Evolutionary conservation across 2,329 filamentous ascomycete species (phyloP).

Genomic region (Diaporthe helianthi): DNA sequence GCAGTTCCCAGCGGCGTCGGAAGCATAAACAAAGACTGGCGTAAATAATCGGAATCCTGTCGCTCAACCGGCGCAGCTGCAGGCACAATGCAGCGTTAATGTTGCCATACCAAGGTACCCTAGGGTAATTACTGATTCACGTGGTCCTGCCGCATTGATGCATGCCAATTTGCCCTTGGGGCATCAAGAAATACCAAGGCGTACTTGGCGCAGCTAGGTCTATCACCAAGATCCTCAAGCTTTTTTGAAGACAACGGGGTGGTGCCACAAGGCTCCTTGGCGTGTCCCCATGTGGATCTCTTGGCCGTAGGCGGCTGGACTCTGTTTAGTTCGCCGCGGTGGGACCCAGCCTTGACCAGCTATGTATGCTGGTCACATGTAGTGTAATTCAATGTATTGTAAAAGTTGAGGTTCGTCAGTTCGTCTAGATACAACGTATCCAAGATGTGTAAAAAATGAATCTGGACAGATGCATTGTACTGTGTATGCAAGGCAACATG

Average conservation of each 20-base stretch:
- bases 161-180: neutral
- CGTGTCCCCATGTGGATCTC: neutral
- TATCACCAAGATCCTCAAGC: neutral
- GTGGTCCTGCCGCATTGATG: neutral
- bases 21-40: neutral
- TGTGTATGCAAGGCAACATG: neutral
- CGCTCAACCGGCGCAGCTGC: neutral
- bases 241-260: neutral
- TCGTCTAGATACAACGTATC: neutral
- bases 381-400: too few relatives aligned
- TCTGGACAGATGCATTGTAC: too few relatives aligned
- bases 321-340: neutral
- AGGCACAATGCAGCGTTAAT: neutral
- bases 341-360: neutral
- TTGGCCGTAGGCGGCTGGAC: neutral
- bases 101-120: too few relatives aligned
- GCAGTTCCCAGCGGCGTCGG: neutral
- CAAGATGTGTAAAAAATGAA: too few relatives aligned
- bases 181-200: neutral
- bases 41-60: too few relatives aligned
- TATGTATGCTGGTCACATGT: neutral
- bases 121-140: too few relatives aligned
- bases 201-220: constrained; percentile 13
- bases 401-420: too few relatives aligned
- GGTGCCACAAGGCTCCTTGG: neutral